phyloP scores from a whole-genome alignment of 768 basidiomycete genomes.

The Sarcomyxa edulis region DNA sequence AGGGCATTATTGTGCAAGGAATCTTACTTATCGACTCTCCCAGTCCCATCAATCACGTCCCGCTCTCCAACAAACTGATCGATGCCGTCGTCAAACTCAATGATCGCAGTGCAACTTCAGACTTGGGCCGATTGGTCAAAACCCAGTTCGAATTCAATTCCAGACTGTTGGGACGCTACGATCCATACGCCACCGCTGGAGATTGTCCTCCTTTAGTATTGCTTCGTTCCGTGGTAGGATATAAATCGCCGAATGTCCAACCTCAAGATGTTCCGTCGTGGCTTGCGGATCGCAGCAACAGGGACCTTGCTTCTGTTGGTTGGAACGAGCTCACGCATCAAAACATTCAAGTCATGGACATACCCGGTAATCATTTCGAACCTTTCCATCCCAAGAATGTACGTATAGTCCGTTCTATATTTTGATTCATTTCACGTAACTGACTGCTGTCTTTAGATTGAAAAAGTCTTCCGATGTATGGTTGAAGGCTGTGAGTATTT shows the following conservation, averaged over 20 bases:
- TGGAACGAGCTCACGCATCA: constrained; percentile 44
- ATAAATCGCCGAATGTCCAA: constrained; percentile 21
- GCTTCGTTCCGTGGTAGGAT: constrained; percentile 49
- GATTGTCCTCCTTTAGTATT: constrained; percentile 35
- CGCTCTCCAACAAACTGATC: constrained; percentile 49
- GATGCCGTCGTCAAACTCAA: constrained; percentile 34
- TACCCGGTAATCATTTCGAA: constrained; percentile 66
- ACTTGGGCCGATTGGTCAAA: constrained; percentile 30
- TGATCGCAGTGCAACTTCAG: constrained; percentile 19
- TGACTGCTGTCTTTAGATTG: constrained; percentile 18
- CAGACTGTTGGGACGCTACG: constrained; percentile 40
- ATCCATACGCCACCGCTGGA: constrained; percentile 22
- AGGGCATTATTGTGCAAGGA: constrained; percentile 43
- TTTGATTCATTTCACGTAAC: neutral
- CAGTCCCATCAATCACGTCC: constrained; percentile 43
- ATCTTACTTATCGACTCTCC: constrained; percentile 68
- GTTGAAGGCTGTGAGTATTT: constrained; percentile 22
- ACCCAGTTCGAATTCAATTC: constrained; percentile 47
- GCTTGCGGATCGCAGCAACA: constrained; percentile 42
- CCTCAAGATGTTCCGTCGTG: constrained; percentile 41
- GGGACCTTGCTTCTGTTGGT: constrained; percentile 22
- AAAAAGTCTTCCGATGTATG: constrained; percentile 23
- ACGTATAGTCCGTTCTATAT: constrained; percentile 12
- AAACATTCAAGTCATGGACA: constrained; percentile 39
- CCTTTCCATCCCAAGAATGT: constrained; percentile 51